Conservation (phyloP, 345 rosid genomes). For the Syzygium jambos region DNA sequence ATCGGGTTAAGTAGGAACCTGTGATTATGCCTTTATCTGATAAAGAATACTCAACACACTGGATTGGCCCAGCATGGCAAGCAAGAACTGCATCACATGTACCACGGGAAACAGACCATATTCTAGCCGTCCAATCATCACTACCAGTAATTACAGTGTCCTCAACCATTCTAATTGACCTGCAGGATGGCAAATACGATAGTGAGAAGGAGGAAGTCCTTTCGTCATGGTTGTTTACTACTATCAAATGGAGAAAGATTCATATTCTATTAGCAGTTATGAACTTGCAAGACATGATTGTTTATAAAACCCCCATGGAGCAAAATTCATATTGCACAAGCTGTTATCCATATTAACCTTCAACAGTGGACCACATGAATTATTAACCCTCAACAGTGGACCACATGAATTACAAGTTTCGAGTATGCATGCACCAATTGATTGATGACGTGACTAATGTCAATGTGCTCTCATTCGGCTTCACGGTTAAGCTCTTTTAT, state of each 20-base stretch:
- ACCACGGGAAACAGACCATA: conserved; percentile 95
- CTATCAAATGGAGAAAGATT: neutral
- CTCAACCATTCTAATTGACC: conserved; percentile 92
- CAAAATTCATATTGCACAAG: neutral
- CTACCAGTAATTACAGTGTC: conserved; percentile 93
- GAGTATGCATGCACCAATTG: neutral
- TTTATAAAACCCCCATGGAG: neutral
- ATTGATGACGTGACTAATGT: neutral
- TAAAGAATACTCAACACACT: conserved; percentile 73
- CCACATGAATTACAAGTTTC: neutral
- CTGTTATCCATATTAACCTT: neutral
- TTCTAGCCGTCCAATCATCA: conserved; percentile 99
- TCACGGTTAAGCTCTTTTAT: neutral
- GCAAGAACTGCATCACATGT: conserved; percentile 89
- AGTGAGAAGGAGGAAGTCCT: neutral
- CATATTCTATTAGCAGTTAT: neutral
- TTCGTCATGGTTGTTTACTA: neutral
- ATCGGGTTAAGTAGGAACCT: conserved; percentile 29
- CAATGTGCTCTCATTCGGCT: neutral
- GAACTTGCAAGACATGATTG: neutral
- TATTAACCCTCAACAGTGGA: neutral
- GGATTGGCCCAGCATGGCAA: conserved; percentile 92
- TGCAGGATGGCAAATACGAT: conserved; percentile 24
- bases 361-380: neutral
- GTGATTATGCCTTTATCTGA: conserved; percentile 91